Evolutionary conservation across 441 rosid genomes (phyloP), one percentile per base, ranked within the genome.

Genomic region (California macrophylla): DNA sequence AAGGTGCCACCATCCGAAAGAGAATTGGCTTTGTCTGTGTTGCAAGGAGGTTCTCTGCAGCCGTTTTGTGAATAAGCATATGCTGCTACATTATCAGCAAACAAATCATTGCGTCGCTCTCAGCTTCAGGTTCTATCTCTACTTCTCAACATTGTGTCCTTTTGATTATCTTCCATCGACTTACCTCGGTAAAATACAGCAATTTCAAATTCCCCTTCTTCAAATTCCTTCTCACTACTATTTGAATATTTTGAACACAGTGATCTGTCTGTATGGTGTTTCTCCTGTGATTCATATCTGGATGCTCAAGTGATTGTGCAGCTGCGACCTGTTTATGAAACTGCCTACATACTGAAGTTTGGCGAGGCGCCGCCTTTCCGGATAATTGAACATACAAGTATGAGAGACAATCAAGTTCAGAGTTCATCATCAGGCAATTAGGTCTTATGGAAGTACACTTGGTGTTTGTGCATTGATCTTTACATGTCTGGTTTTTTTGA

Each of bases 181-280:
- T 38, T 10, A 10, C 45, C 12, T 6, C 6, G 6, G 54, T 16
- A 56, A 21, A 2, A 8, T 56, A 56, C 13, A 4, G 8, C 0
- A 2, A 23, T 56, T 23, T 56, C 13, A 21, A 2, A 7, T 56
- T 4, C 9, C 28, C 23, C 15, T 7, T 6, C 8, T 34, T 16
- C 18, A 24, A 8, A 40, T 63, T 42, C 1, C 7, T 24, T 26
- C 70, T 12, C 29, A 23, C n/a, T 58, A 66, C 30, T 52, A 28
- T 45, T 1, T 1, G n/a, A 29, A 23, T 32, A 15, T 16, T 72
- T 20, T 63, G 54, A 16, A 16, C 54, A 61, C 89, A 91, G 96
- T 80, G 98, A 93, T 65, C 78, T 93, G 23, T 91, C 96, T 0
- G 88, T 87, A 18, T 91, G 97, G 98, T 91, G 98, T 74, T 93